phyloP scores from a whole-genome alignment of 768 basidiomycete genomes.

The Neoboletus subvelutipes region DNA sequence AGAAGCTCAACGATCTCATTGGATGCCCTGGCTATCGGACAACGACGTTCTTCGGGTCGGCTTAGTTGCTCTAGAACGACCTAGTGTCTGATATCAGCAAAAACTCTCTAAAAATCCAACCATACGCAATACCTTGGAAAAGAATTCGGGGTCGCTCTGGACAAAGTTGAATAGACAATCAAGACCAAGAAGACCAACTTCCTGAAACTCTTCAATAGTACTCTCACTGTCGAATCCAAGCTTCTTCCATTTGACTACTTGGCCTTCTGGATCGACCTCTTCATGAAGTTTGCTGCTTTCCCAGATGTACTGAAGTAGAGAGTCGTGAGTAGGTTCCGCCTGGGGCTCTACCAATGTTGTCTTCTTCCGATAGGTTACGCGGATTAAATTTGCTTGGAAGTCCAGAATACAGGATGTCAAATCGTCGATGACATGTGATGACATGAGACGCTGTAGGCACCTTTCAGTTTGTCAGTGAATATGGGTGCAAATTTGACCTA shows the following conservation, averaged over 20 bases:
- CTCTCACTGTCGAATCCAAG: slow-evolving; percentile 79
- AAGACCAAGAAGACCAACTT: slow-evolving; percentile 77
- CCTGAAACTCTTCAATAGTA: slow-evolving; percentile 70
- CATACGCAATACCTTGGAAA: slow-evolving; percentile 56
- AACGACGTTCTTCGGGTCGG: slow-evolving; percentile 68
- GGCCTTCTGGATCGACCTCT: slow-evolving; percentile 48
- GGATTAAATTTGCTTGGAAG: slow-evolving; percentile 83
- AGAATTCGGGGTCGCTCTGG: slow-evolving; percentile 64
- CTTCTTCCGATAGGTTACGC: slow-evolving; percentile 79
- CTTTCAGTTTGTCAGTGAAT: slow-evolving; percentile 10
- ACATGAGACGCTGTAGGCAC: slow-evolving; percentile 68
- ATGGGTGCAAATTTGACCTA: slow-evolving; percentile 38
- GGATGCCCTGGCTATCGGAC: slow-evolving; percentile 80
- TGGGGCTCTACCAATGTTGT: slow-evolving; percentile 74
- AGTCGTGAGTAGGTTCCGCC: slow-evolving; percentile 54
- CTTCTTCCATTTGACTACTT: slow-evolving; percentile 66
- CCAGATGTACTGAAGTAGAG: slow-evolving; percentile 70
- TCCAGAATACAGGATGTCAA: slow-evolving; percentile 81
- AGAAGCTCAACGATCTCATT: slow-evolving; percentile 84
- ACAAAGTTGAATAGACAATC: slow-evolving; percentile 82
- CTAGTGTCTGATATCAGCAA: slow-evolving; percentile 37
- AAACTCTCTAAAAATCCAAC: neutral
- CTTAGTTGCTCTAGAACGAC: slow-evolving; percentile 79
- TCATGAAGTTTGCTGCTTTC: slow-evolving; percentile 53
- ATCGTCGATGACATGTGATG: slow-evolving; percentile 76